phyloP scores from a whole-genome alignment of 208 protist species.

The Trypanosoma melophagium region DNA sequence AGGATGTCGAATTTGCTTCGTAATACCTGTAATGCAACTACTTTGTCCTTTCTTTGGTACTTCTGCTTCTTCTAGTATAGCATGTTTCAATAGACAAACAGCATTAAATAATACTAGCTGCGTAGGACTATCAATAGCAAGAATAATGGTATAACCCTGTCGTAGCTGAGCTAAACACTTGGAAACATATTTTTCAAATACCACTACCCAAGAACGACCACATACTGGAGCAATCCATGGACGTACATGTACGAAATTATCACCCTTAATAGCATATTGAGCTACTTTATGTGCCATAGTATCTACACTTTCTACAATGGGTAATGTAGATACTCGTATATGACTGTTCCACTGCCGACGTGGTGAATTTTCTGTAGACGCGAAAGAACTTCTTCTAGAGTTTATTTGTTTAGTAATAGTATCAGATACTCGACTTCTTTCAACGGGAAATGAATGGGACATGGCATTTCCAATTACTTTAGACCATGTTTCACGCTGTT shows the following conservation, averaged over 20 bases:
- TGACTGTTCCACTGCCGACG: not conserved
- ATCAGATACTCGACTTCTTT: not conserved
- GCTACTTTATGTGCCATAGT: constrained; percentile 11
- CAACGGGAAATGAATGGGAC: not conserved
- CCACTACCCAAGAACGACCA: not conserved
- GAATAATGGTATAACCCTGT: constrained; percentile 15
- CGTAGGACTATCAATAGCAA: constrained; percentile 14
- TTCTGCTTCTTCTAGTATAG: not conserved
- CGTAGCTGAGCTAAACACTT: constrained; percentile 14
- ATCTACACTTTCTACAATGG: constrained; percentile 13
- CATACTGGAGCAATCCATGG: constrained; percentile 31
- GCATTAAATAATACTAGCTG: constrained; percentile 28
- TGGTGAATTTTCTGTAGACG: not conserved
- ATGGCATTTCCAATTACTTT: not conserved
- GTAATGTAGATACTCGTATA: not conserved
- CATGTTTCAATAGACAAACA: constrained; percentile 20
- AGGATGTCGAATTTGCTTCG: not conserved
- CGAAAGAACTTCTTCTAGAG: not conserved
- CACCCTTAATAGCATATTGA: not conserved
- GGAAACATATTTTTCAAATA: constrained; percentile 21
- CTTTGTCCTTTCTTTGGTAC: not conserved
- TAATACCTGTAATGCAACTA: not conserved
- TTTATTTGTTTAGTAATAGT: too few species aligned
- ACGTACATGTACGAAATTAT: constrained; percentile 17
- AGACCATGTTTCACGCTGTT: not conserved